These are phyloP conservation scores for Ricinus communis DNA, from an alignment of 345 rosid genomes.

Conservation along the genomic window DNA sequence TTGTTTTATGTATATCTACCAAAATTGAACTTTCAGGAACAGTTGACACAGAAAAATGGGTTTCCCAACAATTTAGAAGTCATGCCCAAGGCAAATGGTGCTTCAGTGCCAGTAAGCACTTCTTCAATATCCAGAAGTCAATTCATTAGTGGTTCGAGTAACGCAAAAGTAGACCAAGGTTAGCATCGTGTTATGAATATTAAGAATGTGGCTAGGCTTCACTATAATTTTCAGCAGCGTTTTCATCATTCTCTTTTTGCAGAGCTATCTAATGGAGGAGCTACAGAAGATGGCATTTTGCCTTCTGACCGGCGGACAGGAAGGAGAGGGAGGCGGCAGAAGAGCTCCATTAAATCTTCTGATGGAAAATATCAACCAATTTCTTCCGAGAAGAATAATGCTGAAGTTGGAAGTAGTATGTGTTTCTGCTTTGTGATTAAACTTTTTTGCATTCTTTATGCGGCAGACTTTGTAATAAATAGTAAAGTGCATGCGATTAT, in stretches of 20 bases:
- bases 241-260: slow-evolving; percentile 26
- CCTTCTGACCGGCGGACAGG: slow-evolving; percentile 52
- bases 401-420: slow-evolving; percentile 36
- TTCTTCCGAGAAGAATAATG: slow-evolving; percentile 51
- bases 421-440: background rate
- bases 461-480: background rate
- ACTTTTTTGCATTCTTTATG: background rate
- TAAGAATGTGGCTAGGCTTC: slow-evolving; percentile 8
- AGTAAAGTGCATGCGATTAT: background rate
- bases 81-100: slow-evolving; percentile 29
- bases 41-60: slow-evolving; percentile 32
- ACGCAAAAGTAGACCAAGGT: slow-evolving; percentile 50
- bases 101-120: slow-evolving; percentile 24
- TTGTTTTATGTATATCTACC: background rate
- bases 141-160: slow-evolving; percentile 22
- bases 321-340: slow-evolving; percentile 79
- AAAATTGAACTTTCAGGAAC: slow-evolving; percentile 41
- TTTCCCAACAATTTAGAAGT: slow-evolving; percentile 37
- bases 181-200: slow-evolving; percentile 20
- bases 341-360: slow-evolving; percentile 49
- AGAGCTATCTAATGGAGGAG: slow-evolving; percentile 43
- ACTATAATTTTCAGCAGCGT: slow-evolving; percentile 10
- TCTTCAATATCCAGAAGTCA: slow-evolving; percentile 28
- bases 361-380: slow-evolving; percentile 47
- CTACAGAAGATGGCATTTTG: slow-evolving; percentile 45